Evolutionary conservation across 345 rosid species (phyloP).

Genomic region (Eucalyptus sp.): DNA sequence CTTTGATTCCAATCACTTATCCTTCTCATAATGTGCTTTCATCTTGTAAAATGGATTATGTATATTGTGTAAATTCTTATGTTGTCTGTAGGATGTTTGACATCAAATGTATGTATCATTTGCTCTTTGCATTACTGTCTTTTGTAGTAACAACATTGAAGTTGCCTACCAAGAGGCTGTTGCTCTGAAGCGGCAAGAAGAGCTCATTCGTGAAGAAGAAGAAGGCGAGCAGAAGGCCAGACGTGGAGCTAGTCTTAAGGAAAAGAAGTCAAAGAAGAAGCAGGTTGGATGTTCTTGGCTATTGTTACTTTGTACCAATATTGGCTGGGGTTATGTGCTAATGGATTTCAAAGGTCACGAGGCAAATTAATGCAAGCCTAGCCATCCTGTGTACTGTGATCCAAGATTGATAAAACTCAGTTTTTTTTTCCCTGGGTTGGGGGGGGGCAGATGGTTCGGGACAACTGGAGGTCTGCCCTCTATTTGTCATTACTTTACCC

Average conservation of each 20-base stretch:
- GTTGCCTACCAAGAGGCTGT: slow-evolving; percentile 93
- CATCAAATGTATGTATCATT: not conserved
- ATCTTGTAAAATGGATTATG: not conserved
- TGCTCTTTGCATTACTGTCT: not conserved
- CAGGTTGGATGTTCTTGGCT: slow-evolving; percentile 30
- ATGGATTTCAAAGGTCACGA: not conserved
- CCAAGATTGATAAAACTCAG: not conserved
- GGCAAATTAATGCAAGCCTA: not conserved
- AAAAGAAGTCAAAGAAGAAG: slow-evolving; percentile 86
- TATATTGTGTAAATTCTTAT: not conserved
- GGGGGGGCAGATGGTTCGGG: not conserved
- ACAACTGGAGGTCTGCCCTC: not conserved
- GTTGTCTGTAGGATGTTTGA: not conserved
- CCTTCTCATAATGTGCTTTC: not conserved
- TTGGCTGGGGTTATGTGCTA: not conserved
- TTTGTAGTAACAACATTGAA: slow-evolving; percentile 71
- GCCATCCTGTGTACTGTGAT: not conserved
- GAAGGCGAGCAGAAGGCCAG: slow-evolving; percentile 78
- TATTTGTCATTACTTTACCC: not conserved
- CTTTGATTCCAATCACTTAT: not conserved
- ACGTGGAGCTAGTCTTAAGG: slow-evolving; percentile 61
- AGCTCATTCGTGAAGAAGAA: slow-evolving; percentile 95
- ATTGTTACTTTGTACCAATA: not conserved
- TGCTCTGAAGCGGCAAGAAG: slow-evolving; percentile 89
- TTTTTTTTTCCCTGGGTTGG: not conserved